Conservation (phyloP, 2,329 filamentous ascomycete species). For the Aspergillus ochraceus region DNA sequence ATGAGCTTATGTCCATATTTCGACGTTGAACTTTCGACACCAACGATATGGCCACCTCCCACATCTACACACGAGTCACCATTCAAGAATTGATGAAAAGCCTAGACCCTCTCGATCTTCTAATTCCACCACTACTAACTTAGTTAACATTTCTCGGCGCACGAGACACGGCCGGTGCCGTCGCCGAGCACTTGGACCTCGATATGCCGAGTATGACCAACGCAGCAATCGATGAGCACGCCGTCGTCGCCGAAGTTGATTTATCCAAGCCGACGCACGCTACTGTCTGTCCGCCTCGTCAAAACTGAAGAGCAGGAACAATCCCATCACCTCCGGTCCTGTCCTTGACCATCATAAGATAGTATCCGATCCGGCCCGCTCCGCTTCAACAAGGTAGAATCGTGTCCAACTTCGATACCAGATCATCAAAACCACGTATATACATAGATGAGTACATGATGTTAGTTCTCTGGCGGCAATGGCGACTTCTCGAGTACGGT, state of each 20-base stretch:
- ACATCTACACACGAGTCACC: conserved; percentile 36
- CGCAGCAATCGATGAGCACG: conserved; percentile 46
- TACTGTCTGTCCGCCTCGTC: conserved; percentile 34
- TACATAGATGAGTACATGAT: conserved; percentile 13
- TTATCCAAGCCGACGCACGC: conserved; percentile 41
- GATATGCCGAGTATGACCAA: conserved; percentile 47
- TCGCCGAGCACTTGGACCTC: conserved; percentile 50
- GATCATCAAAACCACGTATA: conserved; percentile 23
- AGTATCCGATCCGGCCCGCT: conserved; percentile 25
- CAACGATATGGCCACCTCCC: conserved; percentile 37
- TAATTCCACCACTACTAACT: conserved; percentile 54
- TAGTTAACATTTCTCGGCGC: conserved; percentile 49
- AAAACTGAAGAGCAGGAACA: conserved; percentile 39
- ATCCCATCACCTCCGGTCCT: conserved; percentile 51
- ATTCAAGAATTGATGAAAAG: conserved; percentile 28
- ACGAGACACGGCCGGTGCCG: conserved; percentile 1
- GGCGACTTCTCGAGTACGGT: conserved; percentile 23
- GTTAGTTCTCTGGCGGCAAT: conserved; percentile 19
- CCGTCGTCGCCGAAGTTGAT: conserved; percentile 45
- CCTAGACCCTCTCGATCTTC: conserved; percentile 51
- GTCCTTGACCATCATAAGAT: conserved; percentile 51
- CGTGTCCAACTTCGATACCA: conserved; percentile 22
- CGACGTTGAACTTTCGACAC: conserved; percentile 41
- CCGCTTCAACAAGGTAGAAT: conserved; percentile 17
- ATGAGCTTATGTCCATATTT: conserved; percentile 51